Percentiles rank a stretch among this genome's conserved stretches.
Conservation (phyloP, 345 rosid genomes). For the Salix udensis region DNA sequence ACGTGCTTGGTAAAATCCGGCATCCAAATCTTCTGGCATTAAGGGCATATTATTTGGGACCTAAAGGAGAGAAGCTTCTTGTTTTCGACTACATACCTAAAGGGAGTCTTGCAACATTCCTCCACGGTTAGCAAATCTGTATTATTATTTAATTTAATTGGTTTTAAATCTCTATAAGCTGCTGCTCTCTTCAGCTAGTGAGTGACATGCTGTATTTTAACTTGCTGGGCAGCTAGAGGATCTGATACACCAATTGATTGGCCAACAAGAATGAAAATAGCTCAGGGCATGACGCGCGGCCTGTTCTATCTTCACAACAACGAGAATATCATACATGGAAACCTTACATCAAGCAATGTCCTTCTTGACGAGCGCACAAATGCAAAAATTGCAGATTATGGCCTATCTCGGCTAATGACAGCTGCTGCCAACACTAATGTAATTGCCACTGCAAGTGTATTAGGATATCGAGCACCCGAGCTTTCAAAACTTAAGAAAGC, state of each 20-base stretch:
- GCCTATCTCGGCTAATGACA: slow-evolving; percentile 71
- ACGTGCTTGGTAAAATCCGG: slow-evolving; percentile 66
- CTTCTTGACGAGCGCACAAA: slow-evolving; percentile 59
- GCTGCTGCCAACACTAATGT: slow-evolving; percentile 75
- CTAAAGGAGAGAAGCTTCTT: slow-evolving; percentile 94
- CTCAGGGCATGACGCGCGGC: slow-evolving; percentile 59
- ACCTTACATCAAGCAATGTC: slow-evolving; percentile 74
- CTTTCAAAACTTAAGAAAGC: slow-evolving; percentile 77
- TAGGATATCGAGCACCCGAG: slow-evolving; percentile 91
- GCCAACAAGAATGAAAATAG: slow-evolving; percentile 81
- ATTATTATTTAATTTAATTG: not conserved
- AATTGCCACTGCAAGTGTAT: slow-evolving; percentile 73
- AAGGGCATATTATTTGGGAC: slow-evolving; percentile 87
- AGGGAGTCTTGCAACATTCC: slow-evolving; percentile 85
- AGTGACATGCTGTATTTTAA: not conserved
- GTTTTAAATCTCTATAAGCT: not conserved
- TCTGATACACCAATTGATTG: slow-evolving; percentile 70
- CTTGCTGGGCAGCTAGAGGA: slow-evolving; percentile 63
- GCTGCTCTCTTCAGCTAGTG: not conserved
- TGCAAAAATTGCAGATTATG: slow-evolving; percentile 75
- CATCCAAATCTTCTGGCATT: slow-evolving; percentile 74
- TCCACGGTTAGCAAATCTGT: slow-evolving; percentile 56
- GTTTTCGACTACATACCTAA: slow-evolving; percentile 87
- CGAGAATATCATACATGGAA: slow-evolving; percentile 75
- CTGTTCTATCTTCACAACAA: slow-evolving; percentile 68